These are phyloP conservation scores for Nakaseomyces sp. DNA, from an alignment of 1,139 yeast species.

Conservation along the genomic window DNA sequence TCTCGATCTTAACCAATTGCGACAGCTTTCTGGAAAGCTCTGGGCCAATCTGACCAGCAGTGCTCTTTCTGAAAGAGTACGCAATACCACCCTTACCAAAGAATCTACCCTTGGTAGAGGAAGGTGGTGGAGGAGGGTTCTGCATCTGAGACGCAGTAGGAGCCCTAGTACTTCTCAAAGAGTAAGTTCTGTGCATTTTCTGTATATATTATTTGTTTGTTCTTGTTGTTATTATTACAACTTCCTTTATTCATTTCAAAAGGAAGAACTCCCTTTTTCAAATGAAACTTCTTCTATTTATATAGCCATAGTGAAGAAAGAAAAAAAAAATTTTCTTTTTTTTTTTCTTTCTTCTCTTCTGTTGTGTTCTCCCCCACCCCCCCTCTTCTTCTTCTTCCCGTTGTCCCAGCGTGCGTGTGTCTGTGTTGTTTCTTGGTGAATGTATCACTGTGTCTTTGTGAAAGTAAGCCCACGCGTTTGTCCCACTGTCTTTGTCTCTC, in stretches of 20 bases:
- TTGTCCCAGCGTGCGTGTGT: too few species aligned
- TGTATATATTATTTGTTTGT: not conserved
- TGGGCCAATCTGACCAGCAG: constrained; percentile 94
- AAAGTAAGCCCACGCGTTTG: too few species aligned
- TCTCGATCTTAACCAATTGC: constrained; percentile 88
- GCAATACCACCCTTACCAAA: constrained; percentile 87
- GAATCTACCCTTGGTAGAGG: constrained; percentile 79
- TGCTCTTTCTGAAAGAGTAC: constrained; percentile 69
- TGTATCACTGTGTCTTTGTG: too few species aligned
- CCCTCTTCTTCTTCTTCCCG: too few species aligned
- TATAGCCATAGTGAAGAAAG: too few species aligned
- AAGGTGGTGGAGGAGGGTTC: constrained; percentile 90
- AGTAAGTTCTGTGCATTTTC: constrained; percentile 93
- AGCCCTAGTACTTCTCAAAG: constrained; percentile 88
- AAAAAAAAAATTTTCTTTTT: too few species aligned
- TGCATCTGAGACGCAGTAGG: constrained; percentile 95
- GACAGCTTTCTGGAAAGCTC: constrained; percentile 88
- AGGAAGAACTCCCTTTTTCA: too few species aligned
- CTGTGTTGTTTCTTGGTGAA: too few species aligned
- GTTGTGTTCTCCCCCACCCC: too few species aligned
- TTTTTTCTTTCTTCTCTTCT: too few species aligned
- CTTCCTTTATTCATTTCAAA: not conserved
- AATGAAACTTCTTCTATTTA: too few species aligned
- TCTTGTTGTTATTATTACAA: not conserved
- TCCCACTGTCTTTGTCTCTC: too few species aligned